A percentile compares a stretch with the other conserved stretches of the same genome.
These are phyloP conservation scores for Turnera subulata DNA, from an alignment of 345 rosid species.

Conservation along the genomic window DNA sequence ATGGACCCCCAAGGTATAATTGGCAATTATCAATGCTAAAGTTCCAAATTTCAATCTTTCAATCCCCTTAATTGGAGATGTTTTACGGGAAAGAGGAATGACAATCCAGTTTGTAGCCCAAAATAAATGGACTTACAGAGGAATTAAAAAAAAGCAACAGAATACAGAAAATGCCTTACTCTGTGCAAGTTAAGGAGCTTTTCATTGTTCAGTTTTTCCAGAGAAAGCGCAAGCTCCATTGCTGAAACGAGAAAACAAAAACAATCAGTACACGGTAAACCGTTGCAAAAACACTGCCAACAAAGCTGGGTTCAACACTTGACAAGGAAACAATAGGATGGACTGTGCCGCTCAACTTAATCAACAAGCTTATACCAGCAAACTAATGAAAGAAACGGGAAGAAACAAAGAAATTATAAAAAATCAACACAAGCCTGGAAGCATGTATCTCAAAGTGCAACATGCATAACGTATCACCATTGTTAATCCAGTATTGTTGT, in stretches of 20 bases:
- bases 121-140: not conserved
- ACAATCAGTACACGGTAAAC: not conserved
- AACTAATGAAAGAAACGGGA: not conserved
- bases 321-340: not conserved
- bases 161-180: slow-evolving; percentile 11
- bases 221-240: slow-evolving; percentile 28
- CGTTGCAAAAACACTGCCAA: not conserved
- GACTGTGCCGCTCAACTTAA: slow-evolving; percentile 1
- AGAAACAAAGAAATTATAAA: not conserved
- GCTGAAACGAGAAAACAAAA: slow-evolving; percentile 13
- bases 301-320: not conserved
- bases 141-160: not conserved
- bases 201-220: slow-evolving; percentile 27
- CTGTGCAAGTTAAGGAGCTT: slow-evolving; percentile 25
- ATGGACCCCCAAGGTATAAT: too few species aligned
- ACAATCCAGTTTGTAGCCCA: not conserved
- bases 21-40: not conserved
- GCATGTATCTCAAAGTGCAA: too few species aligned
- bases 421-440: not conserved
- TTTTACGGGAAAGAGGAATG: too few species aligned
- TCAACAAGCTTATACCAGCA: not conserved
- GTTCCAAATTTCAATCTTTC: not conserved
- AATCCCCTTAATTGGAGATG: too few species aligned
- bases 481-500: too few species aligned
- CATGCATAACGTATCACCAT: too few species aligned